Evolutionary conservation across 192 early-diverging fungal genomes (phyloP), one percentile per base, ranked within the genome.

Genomic region (Spizellomyces sp.): DNA sequence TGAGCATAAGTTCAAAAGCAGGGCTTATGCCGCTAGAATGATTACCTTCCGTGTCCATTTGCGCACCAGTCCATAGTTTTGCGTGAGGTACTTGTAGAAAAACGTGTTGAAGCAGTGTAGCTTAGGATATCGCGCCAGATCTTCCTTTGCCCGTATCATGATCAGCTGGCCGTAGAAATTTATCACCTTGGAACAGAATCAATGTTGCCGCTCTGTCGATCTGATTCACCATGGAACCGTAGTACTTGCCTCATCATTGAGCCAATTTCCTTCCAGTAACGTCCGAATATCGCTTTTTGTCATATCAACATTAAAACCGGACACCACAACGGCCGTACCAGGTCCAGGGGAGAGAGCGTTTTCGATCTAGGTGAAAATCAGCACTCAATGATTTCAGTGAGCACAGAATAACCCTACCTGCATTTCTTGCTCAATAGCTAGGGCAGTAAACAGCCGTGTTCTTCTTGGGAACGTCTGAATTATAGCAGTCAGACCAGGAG

Each of bases 61-160:
- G 45, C 85, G 75, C 36, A 98, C 91, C 44, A 81, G 80, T 6
- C 69, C 73, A 66, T 94, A 97, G 8, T 93, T 94, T 21, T 84
- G 57, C 12, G 76, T 56, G 43, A 98, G 75, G 6, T 82, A 91
- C 46, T 86, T 75, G 77, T 87, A 97, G 77, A 98, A 98, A 71
- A 94, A 95, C 0, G 95, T 94, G 77, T 91, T 98, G 76, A 96
- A 98, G 42, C 87, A 87, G 70, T 96, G 92, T 5, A 96, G 80
- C 42, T 82, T 84, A 0, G 92, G 92, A 45, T 88, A 62, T 19
- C 54, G 60, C 0, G 65, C 48, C 6, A 80, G 9, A 44, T 75
- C 70, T 19, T 78, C 71, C 48, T 85, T 83, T 12, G 89, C 71
- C 9, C 96, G 86, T 0, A 84, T 77, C 68, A 90, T 85, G 12